These are phyloP conservation scores for Chrysoporthe cubensis DNA, from an alignment of 2,329 filamentous ascomycete genomes.

Conservation along the genomic window DNA sequence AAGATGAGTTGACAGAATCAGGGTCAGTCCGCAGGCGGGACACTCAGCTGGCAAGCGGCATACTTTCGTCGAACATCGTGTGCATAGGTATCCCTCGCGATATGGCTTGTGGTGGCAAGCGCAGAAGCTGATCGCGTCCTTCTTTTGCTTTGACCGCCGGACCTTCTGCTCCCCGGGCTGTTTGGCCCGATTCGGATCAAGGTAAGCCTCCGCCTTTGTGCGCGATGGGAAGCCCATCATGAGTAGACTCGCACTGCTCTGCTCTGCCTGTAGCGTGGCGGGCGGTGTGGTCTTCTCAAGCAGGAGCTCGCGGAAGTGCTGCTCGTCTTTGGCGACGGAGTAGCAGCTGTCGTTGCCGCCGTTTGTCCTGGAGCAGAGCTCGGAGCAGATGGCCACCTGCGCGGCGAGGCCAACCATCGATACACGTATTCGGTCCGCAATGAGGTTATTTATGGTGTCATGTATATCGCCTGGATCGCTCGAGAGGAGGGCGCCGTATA, in stretches of 20 bases:
- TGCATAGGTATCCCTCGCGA: conserved; percentile 87
- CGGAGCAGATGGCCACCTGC: conserved; percentile 88
- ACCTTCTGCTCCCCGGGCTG: neutral
- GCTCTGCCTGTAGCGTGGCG: conserved; percentile 69
- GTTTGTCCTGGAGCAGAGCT: conserved; percentile 88
- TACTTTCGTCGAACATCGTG: conserved; percentile 84
- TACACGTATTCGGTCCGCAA: conserved; percentile 83
- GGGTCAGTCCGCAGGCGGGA: conserved; percentile 85
- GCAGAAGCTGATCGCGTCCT: conserved; percentile 72
- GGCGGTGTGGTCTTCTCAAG: conserved; percentile 89
- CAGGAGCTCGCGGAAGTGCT: conserved; percentile 87
- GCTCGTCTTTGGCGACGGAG: conserved; percentile 82
- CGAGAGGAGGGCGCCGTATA: conserved; percentile 88
- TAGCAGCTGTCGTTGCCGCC: conserved; percentile 77
- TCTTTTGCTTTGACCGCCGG: conserved; percentile 50
- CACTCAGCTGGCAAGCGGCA: conserved; percentile 90
- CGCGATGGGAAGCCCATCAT: conserved; percentile 99
- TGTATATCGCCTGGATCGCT: conserved; percentile 96
- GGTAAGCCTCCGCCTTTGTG: conserved; percentile 53
- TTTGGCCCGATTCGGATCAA: conserved; percentile 9
- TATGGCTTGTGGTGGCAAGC: conserved; percentile 86
- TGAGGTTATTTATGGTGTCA: conserved; percentile 78
- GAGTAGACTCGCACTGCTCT: conserved; percentile 68
- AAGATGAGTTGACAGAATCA: conserved; percentile 92
- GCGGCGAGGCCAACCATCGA: conserved; percentile 89